These are phyloP conservation scores for Phaseolus lunatus DNA, from an alignment of 306 rosid genomes.

Conservation along the genomic window DNA sequence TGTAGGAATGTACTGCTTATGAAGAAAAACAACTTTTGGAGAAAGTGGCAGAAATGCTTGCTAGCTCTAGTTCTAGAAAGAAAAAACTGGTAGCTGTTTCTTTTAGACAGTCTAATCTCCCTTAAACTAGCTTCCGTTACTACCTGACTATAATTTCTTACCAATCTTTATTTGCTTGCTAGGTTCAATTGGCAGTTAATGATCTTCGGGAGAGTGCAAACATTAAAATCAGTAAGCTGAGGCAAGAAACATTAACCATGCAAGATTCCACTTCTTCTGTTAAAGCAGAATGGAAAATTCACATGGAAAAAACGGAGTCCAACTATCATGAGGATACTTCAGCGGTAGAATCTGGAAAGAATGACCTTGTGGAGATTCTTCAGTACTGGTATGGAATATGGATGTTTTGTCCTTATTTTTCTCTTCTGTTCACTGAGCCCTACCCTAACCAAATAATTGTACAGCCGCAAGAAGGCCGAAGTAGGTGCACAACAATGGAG, in stretches of 20 bases:
- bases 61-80: conserved; percentile 90
- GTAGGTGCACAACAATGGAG: conserved; percentile 94
- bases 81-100: conserved; percentile 72
- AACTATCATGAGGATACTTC: conserved; percentile 79
- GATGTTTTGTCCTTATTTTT: conserved; percentile 35
- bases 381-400: conserved; percentile 68
- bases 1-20: conserved; percentile 91
- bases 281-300: conserved; percentile 80
- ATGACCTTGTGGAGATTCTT: conserved; percentile 80
- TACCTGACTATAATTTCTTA: conserved; percentile 11
- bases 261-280: conserved; percentile 81
- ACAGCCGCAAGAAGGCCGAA: conserved; percentile 75
- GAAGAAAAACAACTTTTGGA: conserved; percentile 88
- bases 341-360: conserved; percentile 83
- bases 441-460: conserved; percentile 41
- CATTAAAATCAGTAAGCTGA: conserved; percentile 72
- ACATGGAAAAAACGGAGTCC: conserved; percentile 86
- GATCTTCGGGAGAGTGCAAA: conserved; percentile 95
- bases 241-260: conserved; percentile 87
- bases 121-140: conserved; percentile 8
- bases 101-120: conserved; percentile 11
- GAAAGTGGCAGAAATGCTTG: conserved; percentile 95
- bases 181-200: conserved; percentile 90
- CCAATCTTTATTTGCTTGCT: conserved; percentile 28
- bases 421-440: conserved; percentile 40